Conservation (phyloP, 2,329 filamentous ascomycete species). For the Aplosporella prunicola region DNA sequence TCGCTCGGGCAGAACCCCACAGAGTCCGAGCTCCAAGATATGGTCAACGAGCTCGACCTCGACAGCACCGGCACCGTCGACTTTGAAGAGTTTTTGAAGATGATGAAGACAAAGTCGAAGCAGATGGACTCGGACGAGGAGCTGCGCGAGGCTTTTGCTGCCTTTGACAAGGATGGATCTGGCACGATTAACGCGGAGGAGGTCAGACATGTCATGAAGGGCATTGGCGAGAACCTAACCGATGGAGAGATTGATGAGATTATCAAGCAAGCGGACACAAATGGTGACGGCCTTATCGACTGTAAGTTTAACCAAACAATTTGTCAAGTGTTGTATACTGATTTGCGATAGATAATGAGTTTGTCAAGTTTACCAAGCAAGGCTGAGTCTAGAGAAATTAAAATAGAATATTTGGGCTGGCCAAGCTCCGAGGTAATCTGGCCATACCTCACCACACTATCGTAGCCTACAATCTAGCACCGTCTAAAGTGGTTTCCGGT, state of each 20-base stretch:
- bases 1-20: constrained; percentile 54
- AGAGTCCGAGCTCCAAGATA: constrained; percentile 53
- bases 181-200: constrained; percentile 56
- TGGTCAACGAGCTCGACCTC: constrained; percentile 57
- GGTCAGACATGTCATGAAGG: constrained; percentile 53
- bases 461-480: no score
- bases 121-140: constrained; percentile 54
- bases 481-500: no score
- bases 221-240: constrained; percentile 54
- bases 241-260: constrained; percentile 56
- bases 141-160: constrained; percentile 55
- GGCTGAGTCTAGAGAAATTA: constrained; percentile 40
- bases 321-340: constrained; percentile 8
- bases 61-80: constrained; percentile 58
- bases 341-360: constrained; percentile 40
- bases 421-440: no score
- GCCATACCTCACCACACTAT: no score
- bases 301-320: constrained; percentile 36
- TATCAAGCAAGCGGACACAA: constrained; percentile 55
- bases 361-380: constrained; percentile 48
- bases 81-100: constrained; percentile 56
- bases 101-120: constrained; percentile 56
- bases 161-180: constrained; percentile 57
- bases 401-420: no score
- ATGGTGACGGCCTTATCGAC: constrained; percentile 55